Evolutionary conservation across 257 asterid species (phyloP), one percentile per base, ranked within the genome.

Genomic region (Solanum pimpinellifolium): DNA sequence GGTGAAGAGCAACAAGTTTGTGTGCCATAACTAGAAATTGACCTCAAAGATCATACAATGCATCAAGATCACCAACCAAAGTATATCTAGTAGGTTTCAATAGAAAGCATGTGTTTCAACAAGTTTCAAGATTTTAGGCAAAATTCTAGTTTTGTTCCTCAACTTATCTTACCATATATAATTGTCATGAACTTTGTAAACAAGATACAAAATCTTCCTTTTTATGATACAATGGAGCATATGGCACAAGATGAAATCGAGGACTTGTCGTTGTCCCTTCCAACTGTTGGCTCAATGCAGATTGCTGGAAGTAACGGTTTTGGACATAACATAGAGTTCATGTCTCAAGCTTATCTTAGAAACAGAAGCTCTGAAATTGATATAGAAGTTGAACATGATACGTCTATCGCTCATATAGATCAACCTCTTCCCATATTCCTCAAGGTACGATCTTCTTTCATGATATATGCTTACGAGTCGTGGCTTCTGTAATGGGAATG

Each of bases 361-460:
- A 90, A 89, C 83, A 86, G 89, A 33, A 87, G 92, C 85, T 89
- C 96, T 1, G 94, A 93, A 90, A 95, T 94, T 77, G 94, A 96
- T 85, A 92, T 96, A 3, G 93, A 90, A n/a, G 95, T 96, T 1
- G 93, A 90, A 25, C 95, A 91, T 33, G 95, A 91, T 4, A 33
- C 88, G 3, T 86, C 92, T 7, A 84, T 72, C 59, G 46, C 86
- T 3, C 78, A 87, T 49, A 91, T 60, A 29, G 94, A 93, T 16
- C 90, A 91, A 66, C 94, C 98, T 88, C 92, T 96, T 87, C 98
- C 99, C 7, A 92, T 96, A 85, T 96, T 86, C 87, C 98, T 96
- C 90, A 96, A 94, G 96, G 99, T 91, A 84, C 44, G 2, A 4
- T 75, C 23, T 77, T 49, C 39, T 5, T 37, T 68, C 27, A 42